Conservation (phyloP, 208 protist species). For the Kentomonas sorsogonicus region DNA sequence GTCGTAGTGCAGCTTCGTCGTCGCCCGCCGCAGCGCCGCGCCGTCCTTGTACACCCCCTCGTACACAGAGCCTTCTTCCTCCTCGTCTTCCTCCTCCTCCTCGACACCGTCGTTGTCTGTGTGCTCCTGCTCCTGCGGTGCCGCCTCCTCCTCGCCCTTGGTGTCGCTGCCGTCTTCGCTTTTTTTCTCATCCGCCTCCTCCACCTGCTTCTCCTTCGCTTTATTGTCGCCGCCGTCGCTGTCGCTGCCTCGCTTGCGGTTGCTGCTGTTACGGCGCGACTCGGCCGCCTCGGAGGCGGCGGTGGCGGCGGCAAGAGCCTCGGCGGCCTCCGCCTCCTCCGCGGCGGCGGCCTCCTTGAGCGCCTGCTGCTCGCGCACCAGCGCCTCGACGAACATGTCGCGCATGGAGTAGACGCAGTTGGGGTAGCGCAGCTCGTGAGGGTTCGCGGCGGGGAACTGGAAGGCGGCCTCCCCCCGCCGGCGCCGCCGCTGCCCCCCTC, state of each 20-base stretch:
- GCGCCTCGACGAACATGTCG: conserved; percentile 11
- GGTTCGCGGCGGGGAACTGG: conserved; percentile 45
- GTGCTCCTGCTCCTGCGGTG: conserved; percentile 9
- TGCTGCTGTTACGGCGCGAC: background rate
- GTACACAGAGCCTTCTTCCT: too few relatives aligned
- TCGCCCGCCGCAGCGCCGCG: conserved; percentile 2
- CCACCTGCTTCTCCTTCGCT: too few relatives aligned
- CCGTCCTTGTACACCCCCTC: conserved; percentile 11
- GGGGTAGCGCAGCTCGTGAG: conserved; percentile 46
- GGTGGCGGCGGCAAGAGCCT: background rate
- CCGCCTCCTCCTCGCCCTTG: conserved; percentile 5
- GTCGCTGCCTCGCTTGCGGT: background rate
- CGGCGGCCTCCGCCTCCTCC: conserved; percentile 4
- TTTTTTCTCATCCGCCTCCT: too few relatives aligned
- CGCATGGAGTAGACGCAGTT: conserved; percentile 18
- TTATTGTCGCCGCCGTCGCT: background rate
- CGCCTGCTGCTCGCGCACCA: conserved; percentile 9
- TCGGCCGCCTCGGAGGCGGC: background rate
- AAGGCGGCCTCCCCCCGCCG: background rate
- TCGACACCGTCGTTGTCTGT: background rate
- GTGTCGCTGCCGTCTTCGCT: too few relatives aligned
- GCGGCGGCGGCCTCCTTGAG: conserved; percentile 4
- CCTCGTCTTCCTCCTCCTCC: conserved; percentile 4
- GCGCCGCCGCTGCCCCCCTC: background rate
- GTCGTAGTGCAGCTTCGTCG: background rate